Evolutionary conservation across 192 early-diverging fungal species (phyloP).

Genomic region (Chytriomyces sp.): DNA sequence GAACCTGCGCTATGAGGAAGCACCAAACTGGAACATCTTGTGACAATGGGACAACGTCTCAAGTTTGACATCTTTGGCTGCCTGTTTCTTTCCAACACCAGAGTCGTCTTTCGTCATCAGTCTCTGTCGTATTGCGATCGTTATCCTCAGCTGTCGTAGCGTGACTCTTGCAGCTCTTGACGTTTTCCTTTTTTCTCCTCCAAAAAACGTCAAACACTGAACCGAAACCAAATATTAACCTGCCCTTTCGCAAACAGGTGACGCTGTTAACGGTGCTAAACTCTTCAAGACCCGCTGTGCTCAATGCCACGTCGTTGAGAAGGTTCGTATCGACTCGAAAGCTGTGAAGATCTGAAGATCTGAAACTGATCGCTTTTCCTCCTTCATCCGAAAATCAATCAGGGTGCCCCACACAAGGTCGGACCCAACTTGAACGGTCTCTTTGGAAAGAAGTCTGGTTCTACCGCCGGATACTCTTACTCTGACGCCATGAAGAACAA

Average conservation of each 20-base stretch:
- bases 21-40: neutral
- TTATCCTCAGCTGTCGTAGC: neutral
- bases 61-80: neutral
- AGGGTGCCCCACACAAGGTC: slow-evolving; percentile 88
- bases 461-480: slow-evolving; percentile 86
- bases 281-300: slow-evolving; percentile 99
- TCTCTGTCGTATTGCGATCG: neutral
- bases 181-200: neutral
- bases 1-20: neutral
- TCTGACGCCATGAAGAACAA: slow-evolving; percentile 89
- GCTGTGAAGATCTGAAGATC: neutral
- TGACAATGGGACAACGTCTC: neutral
- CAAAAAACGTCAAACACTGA: neutral
- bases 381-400: neutral
- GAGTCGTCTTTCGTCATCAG: neutral
- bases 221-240: neutral
- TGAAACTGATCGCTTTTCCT: neutral
- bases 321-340: slow-evolving; percentile 14
- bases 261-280: slow-evolving; percentile 66
- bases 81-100: neutral
- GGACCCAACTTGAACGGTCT: slow-evolving; percentile 96
- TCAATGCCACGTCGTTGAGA: slow-evolving; percentile 95
- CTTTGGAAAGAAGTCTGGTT: slow-evolving; percentile 87
- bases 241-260: slow-evolving; percentile 36
- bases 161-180: neutral